Percentiles rank a stretch among this genome's conserved stretches.
Conservation (phyloP, 306 rosid species). For the Cyclanthera cordifolia region DNA sequence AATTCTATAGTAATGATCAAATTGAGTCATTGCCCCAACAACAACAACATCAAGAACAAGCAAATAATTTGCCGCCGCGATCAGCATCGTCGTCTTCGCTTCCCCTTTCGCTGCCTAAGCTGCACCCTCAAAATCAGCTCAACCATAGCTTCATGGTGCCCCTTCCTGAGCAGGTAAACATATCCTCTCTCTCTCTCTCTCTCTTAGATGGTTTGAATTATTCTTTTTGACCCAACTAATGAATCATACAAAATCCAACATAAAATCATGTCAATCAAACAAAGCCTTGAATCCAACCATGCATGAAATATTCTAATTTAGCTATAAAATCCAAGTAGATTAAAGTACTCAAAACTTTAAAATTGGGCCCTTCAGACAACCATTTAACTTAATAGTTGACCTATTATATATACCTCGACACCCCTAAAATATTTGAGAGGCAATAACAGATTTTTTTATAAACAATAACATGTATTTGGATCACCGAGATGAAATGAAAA, state of each 20-base stretch:
- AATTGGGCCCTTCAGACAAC: no score
- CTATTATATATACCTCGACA: no score
- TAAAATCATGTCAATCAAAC: background rate
- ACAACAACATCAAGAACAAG: conserved; percentile 45
- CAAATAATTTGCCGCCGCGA: background rate
- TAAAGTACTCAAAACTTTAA: background rate
- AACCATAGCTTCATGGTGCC: conserved; percentile 35
- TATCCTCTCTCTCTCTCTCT: background rate
- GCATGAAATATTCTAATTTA: background rate
- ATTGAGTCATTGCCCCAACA: conserved; percentile 46
- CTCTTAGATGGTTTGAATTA: background rate
- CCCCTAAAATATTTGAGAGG: no score
- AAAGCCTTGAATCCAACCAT: background rate
- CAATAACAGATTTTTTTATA: no score
- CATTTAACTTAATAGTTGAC: no score
- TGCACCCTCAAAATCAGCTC: conserved; percentile 17
- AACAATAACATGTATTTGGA: no score
- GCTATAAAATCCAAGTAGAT: background rate
- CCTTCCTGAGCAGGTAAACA: conserved; percentile 49
- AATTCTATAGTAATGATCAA: conserved; percentile 16
- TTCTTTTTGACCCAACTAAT: background rate
- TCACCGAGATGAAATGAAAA: no score
- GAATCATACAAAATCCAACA: background rate
- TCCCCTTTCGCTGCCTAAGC: conserved; percentile 6
- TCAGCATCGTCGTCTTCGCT: background rate